Base-by-base conservation (phyloP, 495 filamentous ascomycete genomes). In the Staphylotrichum tortipilum region DNA sequence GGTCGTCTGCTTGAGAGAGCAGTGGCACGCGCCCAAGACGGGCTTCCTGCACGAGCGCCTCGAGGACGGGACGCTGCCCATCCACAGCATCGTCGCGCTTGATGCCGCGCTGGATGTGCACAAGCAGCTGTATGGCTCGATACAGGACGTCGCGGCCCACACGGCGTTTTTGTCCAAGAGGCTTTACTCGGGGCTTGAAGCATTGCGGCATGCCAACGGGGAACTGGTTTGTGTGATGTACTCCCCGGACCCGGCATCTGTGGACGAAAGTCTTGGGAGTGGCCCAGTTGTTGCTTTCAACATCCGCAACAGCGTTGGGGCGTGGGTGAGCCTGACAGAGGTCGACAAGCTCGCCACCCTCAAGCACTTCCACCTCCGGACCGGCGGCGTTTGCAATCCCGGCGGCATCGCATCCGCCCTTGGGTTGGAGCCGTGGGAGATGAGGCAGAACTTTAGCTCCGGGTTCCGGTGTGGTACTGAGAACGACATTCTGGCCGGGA, bases 261-360 rank as follows among this genome's bases (percentile, higher is more conserved):
- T 19, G 3, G 51, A 43, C 4, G 49, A 54, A 2, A 44, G 47
- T 1, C 79, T 81, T 29, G 74, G 63, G 1, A 52, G 60, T 8
- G 91, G 91, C 0, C 85, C 91, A 1, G 81, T 89, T 14, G 62
- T 95, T 8, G 82, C 90, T 1, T 91, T 97, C 71, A 95, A 95
- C 61, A 52, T 95, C 21, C 70, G 71, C 10, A 85, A 80, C 45
- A 76, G 74, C 30, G 63, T 71, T 4, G 85, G 84, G 0, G 73
- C 77, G 9, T 94, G 85, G 85, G 64, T 92, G 30, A 84, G 85
- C 23, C 84, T 90, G 53, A 76, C 81, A 0, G 89, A 94, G 56
- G 79, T 95, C 5, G 90, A 95, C 60, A 87, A 85, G 57, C 71
- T 95, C 3, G 87, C 90, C 0, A 73, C 79, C 12, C 69, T 92